Evolutionary conservation across 768 basidiomycete species (phyloP).

Genomic region (Megacollybia marginata): DNA sequence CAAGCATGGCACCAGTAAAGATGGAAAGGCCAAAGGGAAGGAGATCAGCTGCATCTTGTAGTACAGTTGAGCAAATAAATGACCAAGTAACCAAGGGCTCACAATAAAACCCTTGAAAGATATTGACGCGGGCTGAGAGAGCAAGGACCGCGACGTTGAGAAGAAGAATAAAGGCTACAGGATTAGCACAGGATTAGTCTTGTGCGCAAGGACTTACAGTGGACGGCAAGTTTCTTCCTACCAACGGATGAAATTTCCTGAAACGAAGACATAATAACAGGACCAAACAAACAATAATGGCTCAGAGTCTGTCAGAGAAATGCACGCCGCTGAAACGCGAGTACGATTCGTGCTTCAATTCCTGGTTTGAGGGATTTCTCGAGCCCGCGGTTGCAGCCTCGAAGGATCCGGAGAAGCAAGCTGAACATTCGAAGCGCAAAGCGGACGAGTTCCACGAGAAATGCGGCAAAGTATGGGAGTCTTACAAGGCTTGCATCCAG

Average conservation of each 20-base stretch:
- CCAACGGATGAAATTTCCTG: conserved; percentile 10
- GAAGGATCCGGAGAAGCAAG: conserved; percentile 34
- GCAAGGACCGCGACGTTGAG: conserved; percentile 44
- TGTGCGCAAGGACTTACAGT: conserved; percentile 3
- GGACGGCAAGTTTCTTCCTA: conserved; percentile 11
- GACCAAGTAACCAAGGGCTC: conserved; percentile 11
- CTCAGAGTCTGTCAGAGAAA: conserved; percentile 70
- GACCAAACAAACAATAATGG: conserved; percentile 44
- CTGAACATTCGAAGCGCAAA: conserved; percentile 64
- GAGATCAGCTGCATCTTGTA: conserved; percentile 47
- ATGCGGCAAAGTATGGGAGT: conserved; percentile 78
- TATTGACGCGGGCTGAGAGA: conserved; percentile 45
- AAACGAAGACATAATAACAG: no score
- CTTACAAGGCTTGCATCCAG: conserved; percentile 77
- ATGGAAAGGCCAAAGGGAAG: conserved; percentile 57
- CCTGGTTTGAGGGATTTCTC: conserved; percentile 96
- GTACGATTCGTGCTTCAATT: conserved; percentile 94
- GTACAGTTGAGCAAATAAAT: conserved; percentile 3
- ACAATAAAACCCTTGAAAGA: conserved; percentile 58
- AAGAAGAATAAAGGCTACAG: conserved; percentile 33
- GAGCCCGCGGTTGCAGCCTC: conserved; percentile 59
- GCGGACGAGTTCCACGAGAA: conserved; percentile 82
- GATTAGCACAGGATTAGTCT: background rate
- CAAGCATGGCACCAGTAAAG: conserved; percentile 36
- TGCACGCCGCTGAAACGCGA: conserved; percentile 87